Evolutionary conservation across 2,329 filamentous ascomycete species (phyloP).

Genomic region (Dactylellina cionopaga): DNA sequence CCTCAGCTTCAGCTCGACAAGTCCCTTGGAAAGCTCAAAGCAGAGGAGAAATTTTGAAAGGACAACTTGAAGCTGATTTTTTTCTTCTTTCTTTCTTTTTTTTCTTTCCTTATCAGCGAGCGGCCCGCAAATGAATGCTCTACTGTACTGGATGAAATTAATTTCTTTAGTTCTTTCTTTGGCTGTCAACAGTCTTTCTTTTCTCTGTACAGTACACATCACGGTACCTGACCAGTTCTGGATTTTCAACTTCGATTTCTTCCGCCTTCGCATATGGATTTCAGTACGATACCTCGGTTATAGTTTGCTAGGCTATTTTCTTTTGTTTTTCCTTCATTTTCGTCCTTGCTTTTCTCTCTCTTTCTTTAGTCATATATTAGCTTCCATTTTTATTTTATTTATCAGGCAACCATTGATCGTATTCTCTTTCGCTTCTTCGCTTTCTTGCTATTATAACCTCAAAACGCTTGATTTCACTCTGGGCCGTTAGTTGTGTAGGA

Average conservation of each 20-base stretch:
- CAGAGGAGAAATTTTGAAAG: background rate
- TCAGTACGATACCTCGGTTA: conserved; percentile 21
- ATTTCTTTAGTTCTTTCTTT: conserved; percentile 5
- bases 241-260: background rate
- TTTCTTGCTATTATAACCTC: background rate
- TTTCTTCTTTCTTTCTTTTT: background rate
- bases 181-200: background rate
- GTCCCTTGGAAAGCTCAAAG: no score
- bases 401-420: background rate
- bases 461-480: no score
- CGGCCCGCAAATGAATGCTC: background rate
- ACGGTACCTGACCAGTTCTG: background rate
- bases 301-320: no score
- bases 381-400: conserved; percentile 4
- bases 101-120: conserved; percentile 3
- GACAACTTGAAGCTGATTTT: background rate
- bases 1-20: background rate
- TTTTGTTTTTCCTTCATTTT: background rate
- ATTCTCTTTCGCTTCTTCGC: background rate
- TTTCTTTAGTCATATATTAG: no score
- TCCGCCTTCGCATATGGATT: background rate
- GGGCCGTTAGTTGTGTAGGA: no score
- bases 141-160: conserved; percentile 1
- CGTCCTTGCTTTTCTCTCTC: background rate
- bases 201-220: background rate